These are phyloP conservation scores for Hypoxylon perforatum DNA, from an alignment of 495 filamentous ascomycete species.

Conservation along the genomic window DNA sequence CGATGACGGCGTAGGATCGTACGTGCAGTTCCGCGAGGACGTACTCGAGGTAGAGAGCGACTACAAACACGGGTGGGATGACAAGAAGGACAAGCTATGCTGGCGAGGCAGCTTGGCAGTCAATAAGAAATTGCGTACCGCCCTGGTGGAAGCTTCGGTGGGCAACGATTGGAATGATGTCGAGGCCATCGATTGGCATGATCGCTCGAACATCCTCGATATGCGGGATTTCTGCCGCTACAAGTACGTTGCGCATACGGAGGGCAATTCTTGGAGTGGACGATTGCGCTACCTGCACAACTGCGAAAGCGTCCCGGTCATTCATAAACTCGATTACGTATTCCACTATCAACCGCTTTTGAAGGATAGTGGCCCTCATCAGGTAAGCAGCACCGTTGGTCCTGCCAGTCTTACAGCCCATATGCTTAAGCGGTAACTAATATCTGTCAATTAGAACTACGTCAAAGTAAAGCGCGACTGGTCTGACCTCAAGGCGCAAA, in stretches of 20 bases:
- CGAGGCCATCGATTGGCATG: slow-evolving; percentile 54
- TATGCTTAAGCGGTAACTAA: too few species aligned
- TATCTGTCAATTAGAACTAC: slow-evolving; percentile 56
- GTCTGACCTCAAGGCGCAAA: slow-evolving; percentile 58
- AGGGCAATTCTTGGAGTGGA: slow-evolving; percentile 68
- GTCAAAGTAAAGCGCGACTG: slow-evolving; percentile 62
- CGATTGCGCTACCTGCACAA: slow-evolving; percentile 63
- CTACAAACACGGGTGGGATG: slow-evolving; percentile 45
- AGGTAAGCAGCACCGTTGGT: too few species aligned
- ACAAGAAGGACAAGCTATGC: slow-evolving; percentile 68
- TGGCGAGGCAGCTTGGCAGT: slow-evolving; percentile 65
- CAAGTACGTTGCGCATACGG: slow-evolving; percentile 66
- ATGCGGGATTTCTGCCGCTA: slow-evolving; percentile 61
- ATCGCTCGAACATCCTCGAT: slow-evolving; percentile 51
- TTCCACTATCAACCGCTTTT: slow-evolving; percentile 57
- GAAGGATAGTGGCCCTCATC: slow-evolving; percentile 58
- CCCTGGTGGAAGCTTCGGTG: slow-evolving; percentile 51
- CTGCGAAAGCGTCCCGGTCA: slow-evolving; percentile 58
- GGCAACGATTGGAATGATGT: slow-evolving; percentile 61
- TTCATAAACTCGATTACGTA: slow-evolving; percentile 59
- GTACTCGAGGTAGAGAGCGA: slow-evolving; percentile 45
- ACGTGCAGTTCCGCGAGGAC: slow-evolving; percentile 59
- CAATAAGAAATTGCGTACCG: slow-evolving; percentile 49
- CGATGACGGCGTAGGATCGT: slow-evolving; percentile 64
- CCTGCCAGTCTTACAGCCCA: too few species aligned